A percentile compares a stretch with the other conserved stretches of the same genome.
Evolutionary conservation across 495 filamentous ascomycete genomes (phyloP).

Genomic region (Penicillium longicatenatum): DNA sequence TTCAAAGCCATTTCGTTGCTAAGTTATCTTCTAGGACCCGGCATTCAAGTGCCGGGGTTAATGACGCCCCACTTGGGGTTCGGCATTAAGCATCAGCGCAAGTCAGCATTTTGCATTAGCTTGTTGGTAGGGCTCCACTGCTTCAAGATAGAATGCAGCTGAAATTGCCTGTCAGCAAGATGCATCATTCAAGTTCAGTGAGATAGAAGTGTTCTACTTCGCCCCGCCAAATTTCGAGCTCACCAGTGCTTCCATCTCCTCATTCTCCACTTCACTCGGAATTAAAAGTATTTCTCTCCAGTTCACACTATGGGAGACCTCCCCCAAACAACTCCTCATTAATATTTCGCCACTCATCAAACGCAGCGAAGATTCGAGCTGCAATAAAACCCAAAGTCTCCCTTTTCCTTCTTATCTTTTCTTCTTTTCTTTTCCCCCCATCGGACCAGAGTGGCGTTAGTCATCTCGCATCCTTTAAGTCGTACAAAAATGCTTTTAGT

Average conservation of each 20-base stretch:
- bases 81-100: not conserved
- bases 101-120: not conserved
- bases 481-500: slow-evolving; percentile 13
- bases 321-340: slow-evolving; percentile 19
- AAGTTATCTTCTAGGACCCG: too few relatives aligned
- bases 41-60: too few relatives aligned
- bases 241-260: not conserved
- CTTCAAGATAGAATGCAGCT: not conserved
- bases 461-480: slow-evolving; percentile 3
- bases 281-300: not conserved
- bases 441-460: slow-evolving; percentile 17
- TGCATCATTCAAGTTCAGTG: not conserved
- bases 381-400: slow-evolving; percentile 25
- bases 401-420: too few relatives aligned
- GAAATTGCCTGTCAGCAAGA: not conserved
- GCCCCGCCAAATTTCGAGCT: not conserved
- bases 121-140: not conserved
- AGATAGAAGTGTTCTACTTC: not conserved
- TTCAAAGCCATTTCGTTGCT: too few relatives aligned
- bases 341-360: slow-evolving; percentile 16
- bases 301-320: not conserved
- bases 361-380: slow-evolving; percentile 13
- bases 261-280: not conserved
- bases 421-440: slow-evolving; percentile 20
- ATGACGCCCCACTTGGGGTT: too few relatives aligned